phyloP scores from a whole-genome alignment of 2,329 filamentous ascomycete genomes.

The Fusarium ramigenum region DNA sequence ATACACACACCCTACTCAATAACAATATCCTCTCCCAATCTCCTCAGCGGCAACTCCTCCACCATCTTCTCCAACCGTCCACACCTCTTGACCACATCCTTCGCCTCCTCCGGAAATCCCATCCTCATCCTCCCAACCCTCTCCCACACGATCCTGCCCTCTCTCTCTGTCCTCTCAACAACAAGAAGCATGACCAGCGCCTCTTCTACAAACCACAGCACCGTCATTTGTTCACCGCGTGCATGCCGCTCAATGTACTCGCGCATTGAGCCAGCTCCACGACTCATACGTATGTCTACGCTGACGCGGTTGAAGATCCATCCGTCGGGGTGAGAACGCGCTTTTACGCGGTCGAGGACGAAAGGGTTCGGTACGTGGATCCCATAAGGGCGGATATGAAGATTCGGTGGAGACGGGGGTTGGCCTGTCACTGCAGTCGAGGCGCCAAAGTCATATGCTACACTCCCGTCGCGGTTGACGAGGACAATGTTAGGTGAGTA shows the following conservation, averaged over 20 bases:
- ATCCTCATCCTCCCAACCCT: constrained; percentile 49
- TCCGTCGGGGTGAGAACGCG: constrained; percentile 43
- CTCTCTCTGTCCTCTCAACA: constrained; percentile 41
- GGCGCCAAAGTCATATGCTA: constrained; percentile 47
- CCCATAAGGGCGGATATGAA: constrained; percentile 41
- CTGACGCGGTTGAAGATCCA: constrained; percentile 50
- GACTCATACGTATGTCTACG: constrained; percentile 47
- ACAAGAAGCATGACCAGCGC: constrained; percentile 48
- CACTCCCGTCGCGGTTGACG: constrained; percentile 42
- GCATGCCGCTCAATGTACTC: constrained; percentile 49
- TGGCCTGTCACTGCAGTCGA: constrained; percentile 8
- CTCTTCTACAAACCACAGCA: constrained; percentile 50
- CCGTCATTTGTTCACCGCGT: constrained; percentile 49
- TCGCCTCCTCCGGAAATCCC: constrained; percentile 47
- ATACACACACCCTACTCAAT: constrained; percentile 42
- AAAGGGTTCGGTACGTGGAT: constrained; percentile 48
- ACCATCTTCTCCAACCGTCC: constrained; percentile 46
- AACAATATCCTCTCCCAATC: constrained; percentile 46
- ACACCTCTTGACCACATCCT: constrained; percentile 45
- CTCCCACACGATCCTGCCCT: constrained; percentile 42
- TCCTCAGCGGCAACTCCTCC: constrained; percentile 45
- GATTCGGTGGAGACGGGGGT: constrained; percentile 32
- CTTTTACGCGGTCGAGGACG: constrained; percentile 49
- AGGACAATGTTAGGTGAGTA: constrained; percentile 48
- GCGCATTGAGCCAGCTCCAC: constrained; percentile 42